Evolutionary conservation across 2,329 filamentous ascomycete species (phyloP), one percentile per base, ranked within the genome.

Genomic region (Cryphonectria naterciae): DNA sequence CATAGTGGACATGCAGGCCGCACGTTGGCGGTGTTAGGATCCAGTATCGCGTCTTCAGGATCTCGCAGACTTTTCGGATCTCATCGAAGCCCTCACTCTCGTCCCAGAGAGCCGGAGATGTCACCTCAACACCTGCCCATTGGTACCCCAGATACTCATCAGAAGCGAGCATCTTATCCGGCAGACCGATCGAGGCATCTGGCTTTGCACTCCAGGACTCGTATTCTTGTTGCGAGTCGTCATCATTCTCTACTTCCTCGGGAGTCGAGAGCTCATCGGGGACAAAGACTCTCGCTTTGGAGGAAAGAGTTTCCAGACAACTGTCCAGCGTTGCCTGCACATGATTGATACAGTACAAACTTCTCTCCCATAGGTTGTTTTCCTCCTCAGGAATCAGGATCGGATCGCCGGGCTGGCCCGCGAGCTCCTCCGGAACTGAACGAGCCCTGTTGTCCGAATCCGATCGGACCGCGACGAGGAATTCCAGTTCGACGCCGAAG

Each of bases 401-500:
- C 13, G 54, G 13, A 28, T 58, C 15, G 17, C 54, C 54, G 54
- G 28, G 15, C 28, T 32, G 54, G 15, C 28, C 25, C 2, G 25
- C 54, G 13, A 58, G 28, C 54, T 58, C 54, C 54, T 58, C 15
- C 25, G 54, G 25, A 15, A 58, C 54, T 8, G 28, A 8, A 32
- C 13, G 15, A 19, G 22, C 22, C 10, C 4, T 58, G 25, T 15
- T 22, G 11, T 32, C 54, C 15, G 25, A 66, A 22, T 19, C 64
- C 19, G 56, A 39, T 28, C 13, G 35, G 17, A 67, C 49, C 17
- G 49, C 65, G 8, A 66, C 46, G 1, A 66, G 46, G n/a, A 66
- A n/a, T 46, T 66, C 64, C 2, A 66, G 28, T 17, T 66, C 64
- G 37, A 66, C 64, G 28, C 64, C 64, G 7, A 66, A 67, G 41